Percentiles rank a stretch among this genome's conserved stretches.
These are phyloP conservation scores for Parasarocladium wereldwijsianum DNA, from an alignment of 2,329 filamentous ascomycete genomes.

Conservation along the genomic window DNA sequence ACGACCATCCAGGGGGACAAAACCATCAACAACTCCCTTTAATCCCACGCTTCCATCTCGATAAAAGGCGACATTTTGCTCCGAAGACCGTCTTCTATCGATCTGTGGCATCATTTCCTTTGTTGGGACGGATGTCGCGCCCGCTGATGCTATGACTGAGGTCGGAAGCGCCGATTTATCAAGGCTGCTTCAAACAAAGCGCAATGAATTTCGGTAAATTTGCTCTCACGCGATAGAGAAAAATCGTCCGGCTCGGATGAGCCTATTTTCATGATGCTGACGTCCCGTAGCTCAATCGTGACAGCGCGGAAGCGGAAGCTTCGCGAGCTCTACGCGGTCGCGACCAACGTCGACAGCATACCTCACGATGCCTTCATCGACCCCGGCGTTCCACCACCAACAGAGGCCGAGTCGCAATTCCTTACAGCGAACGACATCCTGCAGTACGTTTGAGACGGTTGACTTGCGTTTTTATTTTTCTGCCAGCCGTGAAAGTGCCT, in stretches of 20 bases:
- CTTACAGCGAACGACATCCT: conserved; percentile 42
- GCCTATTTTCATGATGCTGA: conserved; percentile 30
- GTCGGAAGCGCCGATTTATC: conserved; percentile 51
- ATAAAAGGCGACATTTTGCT: conserved; percentile 14
- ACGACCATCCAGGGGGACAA: no score
- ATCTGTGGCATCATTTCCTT: conserved; percentile 37
- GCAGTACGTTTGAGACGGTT: conserved; percentile 38
- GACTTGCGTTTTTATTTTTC: conserved; percentile 8
- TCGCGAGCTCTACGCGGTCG: conserved; percentile 69
- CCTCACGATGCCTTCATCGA: conserved; percentile 43
- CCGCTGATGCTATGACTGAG: conserved; percentile 57
- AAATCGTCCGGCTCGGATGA: conserved; percentile 33
- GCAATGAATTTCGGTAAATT: conserved; percentile 45
- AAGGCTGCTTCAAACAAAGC: conserved; percentile 51
- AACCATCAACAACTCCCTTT: conserved; percentile 6
- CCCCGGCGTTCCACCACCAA: conserved; percentile 38
- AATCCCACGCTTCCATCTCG: conserved; percentile 13
- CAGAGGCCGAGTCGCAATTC: conserved; percentile 38
- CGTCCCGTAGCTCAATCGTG: conserved; percentile 48
- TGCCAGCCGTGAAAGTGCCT: conserved; percentile 5
- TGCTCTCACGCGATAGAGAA: conserved; percentile 26
- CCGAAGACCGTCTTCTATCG: conserved; percentile 8
- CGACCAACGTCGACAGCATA: conserved; percentile 51
- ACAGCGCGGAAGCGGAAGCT: conserved; percentile 83
- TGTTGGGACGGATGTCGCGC: conserved; percentile 54